These are phyloP conservation scores for Phytophthora tentaculata DNA, from an alignment of 352 stramenopile genomes.

Conservation along the genomic window DNA sequence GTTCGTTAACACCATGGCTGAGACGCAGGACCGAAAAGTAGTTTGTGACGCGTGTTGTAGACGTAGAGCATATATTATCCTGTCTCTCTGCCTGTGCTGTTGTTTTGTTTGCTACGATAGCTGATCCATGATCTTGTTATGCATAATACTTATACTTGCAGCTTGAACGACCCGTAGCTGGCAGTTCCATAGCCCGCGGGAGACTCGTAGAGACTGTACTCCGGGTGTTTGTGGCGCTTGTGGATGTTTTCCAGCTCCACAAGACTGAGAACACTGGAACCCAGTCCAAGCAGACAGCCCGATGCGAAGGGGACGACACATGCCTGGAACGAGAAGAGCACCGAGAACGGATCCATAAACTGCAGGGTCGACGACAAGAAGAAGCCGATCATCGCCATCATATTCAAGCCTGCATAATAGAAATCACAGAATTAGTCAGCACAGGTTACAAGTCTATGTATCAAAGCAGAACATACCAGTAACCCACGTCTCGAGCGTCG, in stretches of 20 bases:
- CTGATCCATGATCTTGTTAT: constrained; percentile 21
- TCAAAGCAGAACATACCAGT: constrained; percentile 43
- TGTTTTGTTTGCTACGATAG: constrained; percentile 24
- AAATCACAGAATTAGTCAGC: constrained; percentile 25
- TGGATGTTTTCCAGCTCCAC: constrained; percentile 82
- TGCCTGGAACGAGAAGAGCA: constrained; percentile 74
- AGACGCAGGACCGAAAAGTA: constrained; percentile 19
- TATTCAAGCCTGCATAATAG: constrained; percentile 51
- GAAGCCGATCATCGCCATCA: constrained; percentile 70
- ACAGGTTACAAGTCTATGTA: constrained; percentile 4
- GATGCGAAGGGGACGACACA: constrained; percentile 78
- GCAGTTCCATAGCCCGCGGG: constrained; percentile 44
- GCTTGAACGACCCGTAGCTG: constrained; percentile 47
- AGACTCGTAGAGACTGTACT: constrained; percentile 75
- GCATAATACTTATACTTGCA: constrained; percentile 40
- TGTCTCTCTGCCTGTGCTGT: constrained; percentile 26
- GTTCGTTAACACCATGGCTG: too few relatives aligned
- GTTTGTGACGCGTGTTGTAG: constrained; percentile 12
- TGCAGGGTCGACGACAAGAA: constrained; percentile 85
- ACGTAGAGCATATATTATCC: constrained; percentile 45
- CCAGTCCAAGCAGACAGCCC: constrained; percentile 70
- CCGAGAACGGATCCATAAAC: constrained; percentile 85
- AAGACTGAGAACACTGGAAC: constrained; percentile 71
- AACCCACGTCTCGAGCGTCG: constrained; percentile 55
- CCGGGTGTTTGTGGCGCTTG: constrained; percentile 81